These are phyloP conservation scores for Naematelia aurantialba DNA, from an alignment of 768 basidiomycete species.

Conservation along the genomic window DNA sequence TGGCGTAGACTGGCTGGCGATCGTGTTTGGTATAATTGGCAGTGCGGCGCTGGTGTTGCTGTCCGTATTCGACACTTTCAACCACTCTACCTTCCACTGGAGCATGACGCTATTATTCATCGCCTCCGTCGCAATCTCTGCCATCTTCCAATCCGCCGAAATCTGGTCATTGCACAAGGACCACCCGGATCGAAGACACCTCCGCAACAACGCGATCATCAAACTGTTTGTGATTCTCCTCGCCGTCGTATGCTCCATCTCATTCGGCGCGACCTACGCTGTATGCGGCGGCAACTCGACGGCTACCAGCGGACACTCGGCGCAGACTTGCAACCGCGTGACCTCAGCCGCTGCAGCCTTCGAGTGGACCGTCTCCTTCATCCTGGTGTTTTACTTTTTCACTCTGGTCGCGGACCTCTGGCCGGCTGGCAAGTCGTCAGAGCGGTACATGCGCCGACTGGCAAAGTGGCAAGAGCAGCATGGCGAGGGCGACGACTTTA, in stretches of 20 bases:
- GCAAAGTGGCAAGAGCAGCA: constrained; percentile 48
- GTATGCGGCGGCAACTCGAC: constrained; percentile 34
- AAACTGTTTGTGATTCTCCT: constrained; percentile 49
- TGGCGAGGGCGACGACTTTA: constrained; percentile 45
- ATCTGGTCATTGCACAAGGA: constrained; percentile 50
- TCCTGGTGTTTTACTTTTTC: constrained; percentile 48
- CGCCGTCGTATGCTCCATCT: constrained; percentile 49
- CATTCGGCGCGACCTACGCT: constrained; percentile 49
- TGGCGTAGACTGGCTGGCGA: constrained; percentile 46
- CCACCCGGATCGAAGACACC: constrained; percentile 49
- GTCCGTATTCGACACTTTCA: constrained; percentile 44
- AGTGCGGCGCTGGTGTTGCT: constrained; percentile 47
- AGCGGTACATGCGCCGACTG: constrained; percentile 48
- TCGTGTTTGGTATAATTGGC: constrained; percentile 49
- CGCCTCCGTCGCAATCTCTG: constrained; percentile 49
- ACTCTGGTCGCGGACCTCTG: constrained; percentile 52
- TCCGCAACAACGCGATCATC: constrained; percentile 48
- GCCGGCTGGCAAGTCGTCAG: constrained; percentile 50
- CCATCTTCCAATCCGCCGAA: constrained; percentile 50
- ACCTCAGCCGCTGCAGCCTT: constrained; percentile 47
- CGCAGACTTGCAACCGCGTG: constrained; percentile 40
- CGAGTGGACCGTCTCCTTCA: constrained; percentile 50
- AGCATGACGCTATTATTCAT: constrained; percentile 49
- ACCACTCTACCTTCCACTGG: constrained; percentile 48
- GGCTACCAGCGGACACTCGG: constrained; percentile 19